Evolutionary conservation across 768 basidiomycete genomes (phyloP).

Genomic region (Peribolospora kevripleyi): DNA sequence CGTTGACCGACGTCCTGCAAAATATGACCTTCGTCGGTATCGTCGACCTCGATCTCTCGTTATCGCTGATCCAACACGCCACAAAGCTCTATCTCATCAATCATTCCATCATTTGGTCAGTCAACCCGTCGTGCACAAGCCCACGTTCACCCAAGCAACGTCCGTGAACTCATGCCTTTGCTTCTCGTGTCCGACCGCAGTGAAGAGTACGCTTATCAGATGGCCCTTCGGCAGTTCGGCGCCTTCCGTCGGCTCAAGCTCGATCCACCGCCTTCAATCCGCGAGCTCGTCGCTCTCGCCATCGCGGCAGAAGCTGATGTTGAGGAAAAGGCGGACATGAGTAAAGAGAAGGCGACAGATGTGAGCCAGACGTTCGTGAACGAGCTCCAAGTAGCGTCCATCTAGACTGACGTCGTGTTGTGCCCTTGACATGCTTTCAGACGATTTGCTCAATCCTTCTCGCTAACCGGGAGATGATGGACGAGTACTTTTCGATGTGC

Average conservation of each 20-base stretch:
- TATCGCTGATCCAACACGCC: constrained; percentile 63
- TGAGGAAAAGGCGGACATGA: constrained; percentile 26
- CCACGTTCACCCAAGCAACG: not conserved
- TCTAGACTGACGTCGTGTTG: not conserved
- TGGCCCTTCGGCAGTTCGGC: constrained; percentile 76
- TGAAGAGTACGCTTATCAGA: constrained; percentile 85
- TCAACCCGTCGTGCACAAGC: constrained; percentile 7
- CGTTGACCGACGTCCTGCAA: constrained; percentile 53
- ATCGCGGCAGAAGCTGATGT: constrained; percentile 41
- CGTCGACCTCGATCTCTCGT: constrained; percentile 44
- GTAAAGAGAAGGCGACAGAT: constrained; percentile 40
- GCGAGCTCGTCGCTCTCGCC: constrained; percentile 48
- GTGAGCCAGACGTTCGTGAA: constrained; percentile 23
- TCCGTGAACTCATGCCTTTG: not conserved
- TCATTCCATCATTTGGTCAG: constrained; percentile 59
- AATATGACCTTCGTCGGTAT: constrained; percentile 83
- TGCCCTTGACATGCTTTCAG: constrained; percentile 2
- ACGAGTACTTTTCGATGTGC: constrained; percentile 65
- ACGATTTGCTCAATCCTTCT: constrained; percentile 11
- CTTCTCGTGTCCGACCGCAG: constrained; percentile 22
- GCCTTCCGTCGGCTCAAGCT: constrained; percentile 49
- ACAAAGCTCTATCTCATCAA: constrained; percentile 79
- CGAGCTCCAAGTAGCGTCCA: no score
- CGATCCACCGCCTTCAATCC: constrained; percentile 54
- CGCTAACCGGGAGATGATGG: constrained; percentile 44